Evolutionary conservation across 164 flowering plant genomes (phyloP).

Genomic region (Magnolia sinica): DNA sequence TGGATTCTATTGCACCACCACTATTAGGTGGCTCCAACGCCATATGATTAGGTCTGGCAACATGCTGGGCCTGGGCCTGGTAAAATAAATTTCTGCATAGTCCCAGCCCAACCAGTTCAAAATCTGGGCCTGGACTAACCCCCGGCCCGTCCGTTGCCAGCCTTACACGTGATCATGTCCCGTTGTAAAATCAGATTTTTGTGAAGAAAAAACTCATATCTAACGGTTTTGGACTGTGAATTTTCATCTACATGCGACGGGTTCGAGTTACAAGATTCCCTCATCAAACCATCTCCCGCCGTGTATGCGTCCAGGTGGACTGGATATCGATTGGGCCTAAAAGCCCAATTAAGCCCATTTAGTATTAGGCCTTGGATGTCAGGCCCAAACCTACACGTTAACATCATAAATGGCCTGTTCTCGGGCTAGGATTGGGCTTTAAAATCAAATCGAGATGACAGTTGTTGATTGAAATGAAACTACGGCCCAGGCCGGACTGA

Average conservation of each 20-base stretch:
- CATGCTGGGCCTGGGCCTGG: background rate
- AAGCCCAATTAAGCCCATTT: background rate
- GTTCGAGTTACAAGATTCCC: constrained; percentile 15
- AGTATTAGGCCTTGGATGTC: no score
- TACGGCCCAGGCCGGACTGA: no score
- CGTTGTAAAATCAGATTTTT: background rate
- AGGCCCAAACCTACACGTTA: no score
- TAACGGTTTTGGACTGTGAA: constrained; percentile 31
- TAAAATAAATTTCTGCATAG: background rate
- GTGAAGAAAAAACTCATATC: constrained; percentile 45
- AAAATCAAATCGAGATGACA: no score
- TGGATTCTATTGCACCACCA: no score
- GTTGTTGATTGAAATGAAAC: no score
- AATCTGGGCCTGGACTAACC: background rate
- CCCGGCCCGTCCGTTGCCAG: background rate
- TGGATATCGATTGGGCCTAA: background rate
- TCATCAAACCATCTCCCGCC: background rate
- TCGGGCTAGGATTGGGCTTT: no score
- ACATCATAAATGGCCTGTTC: no score
- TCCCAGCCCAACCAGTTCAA: no score
- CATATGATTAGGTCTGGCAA: background rate
- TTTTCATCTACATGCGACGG: constrained; percentile 26
- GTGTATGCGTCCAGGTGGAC: background rate
- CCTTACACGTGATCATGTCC: background rate
- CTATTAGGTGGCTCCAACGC: no score